phyloP scores from a whole-genome alignment of 495 filamentous ascomycete genomes.

The Rhizodiscina lignyota region DNA sequence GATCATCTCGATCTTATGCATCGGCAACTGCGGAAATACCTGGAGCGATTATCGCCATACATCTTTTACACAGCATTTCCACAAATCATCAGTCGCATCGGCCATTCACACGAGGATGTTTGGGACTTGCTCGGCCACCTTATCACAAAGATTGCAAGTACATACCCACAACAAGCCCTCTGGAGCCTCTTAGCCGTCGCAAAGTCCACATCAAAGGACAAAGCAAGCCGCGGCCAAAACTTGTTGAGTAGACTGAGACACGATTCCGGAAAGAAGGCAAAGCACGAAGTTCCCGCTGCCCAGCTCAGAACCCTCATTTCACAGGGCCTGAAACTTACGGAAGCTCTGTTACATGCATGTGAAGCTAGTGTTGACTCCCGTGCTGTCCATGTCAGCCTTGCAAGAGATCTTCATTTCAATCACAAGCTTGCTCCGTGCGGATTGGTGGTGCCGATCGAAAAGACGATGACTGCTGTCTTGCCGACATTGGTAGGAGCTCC shows the following conservation, averaged over 20 bases:
- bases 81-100: slow-evolving; percentile 83
- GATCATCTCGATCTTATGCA: slow-evolving; percentile 54
- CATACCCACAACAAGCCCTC: slow-evolving; percentile 77
- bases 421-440: slow-evolving; percentile 65
- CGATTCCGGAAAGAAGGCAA: slow-evolving; percentile 27
- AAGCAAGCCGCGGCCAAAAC: slow-evolving; percentile 32
- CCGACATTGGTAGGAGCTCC: slow-evolving; percentile 56
- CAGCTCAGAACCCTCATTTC: slow-evolving; percentile 54
- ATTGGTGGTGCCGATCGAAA: slow-evolving; percentile 76
- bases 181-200: slow-evolving; percentile 83
- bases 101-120: slow-evolving; percentile 62
- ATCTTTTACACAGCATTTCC: slow-evolving; percentile 84
- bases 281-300: slow-evolving; percentile 18
- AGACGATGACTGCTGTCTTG: slow-evolving; percentile 64
- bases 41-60: slow-evolving; percentile 63
- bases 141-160: slow-evolving; percentile 62
- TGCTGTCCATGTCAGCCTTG: slow-evolving; percentile 54
- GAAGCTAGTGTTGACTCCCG: slow-evolving; percentile 56
- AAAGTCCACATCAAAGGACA: slow-evolving; percentile 32
- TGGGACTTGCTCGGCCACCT: slow-evolving; percentile 58
- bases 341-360: slow-evolving; percentile 67
- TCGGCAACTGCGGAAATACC: slow-evolving; percentile 52
- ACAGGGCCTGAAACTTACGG: slow-evolving; percentile 66
- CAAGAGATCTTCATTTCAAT: slow-evolving; percentile 64
- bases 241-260: slow-evolving; percentile 34